Evolutionary conservation across 345 rosid species (phyloP).

Genomic region (Eucalyptus curtisii): DNA sequence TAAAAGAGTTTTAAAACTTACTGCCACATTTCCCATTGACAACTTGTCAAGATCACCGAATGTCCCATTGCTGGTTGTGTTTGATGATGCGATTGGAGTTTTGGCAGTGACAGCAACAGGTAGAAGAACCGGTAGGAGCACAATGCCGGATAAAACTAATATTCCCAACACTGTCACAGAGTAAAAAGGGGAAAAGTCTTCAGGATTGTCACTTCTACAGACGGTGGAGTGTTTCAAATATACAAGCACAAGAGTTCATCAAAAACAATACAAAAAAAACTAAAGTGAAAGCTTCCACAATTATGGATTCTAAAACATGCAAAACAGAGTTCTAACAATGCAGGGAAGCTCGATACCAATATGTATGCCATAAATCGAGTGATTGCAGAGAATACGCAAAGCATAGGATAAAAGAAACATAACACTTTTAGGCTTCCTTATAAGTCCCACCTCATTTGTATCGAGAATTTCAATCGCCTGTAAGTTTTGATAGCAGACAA

Average conservation of each 20-base stretch:
- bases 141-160: conserved; percentile 48
- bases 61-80: conserved; percentile 33
- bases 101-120: conserved; percentile 63
- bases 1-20: conserved; percentile 6
- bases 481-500: accelerated
- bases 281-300: neutral
- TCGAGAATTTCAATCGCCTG: neutral
- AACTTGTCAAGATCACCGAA: conserved; percentile 62
- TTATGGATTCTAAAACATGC: neutral
- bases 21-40: conserved; percentile 58
- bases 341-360: neutral
- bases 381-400: neutral
- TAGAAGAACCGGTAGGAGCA: conserved; percentile 65
- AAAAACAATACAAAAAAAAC: neutral
- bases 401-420: neutral
- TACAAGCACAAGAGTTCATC: neutral
- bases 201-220: neutral
- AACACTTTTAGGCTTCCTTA: neutral
- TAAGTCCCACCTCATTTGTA: neutral
- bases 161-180: conserved; percentile 46
- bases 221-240: neutral
- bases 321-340: neutral
- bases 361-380: neutral
- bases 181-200: neutral
- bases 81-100: neutral